Percentiles rank a stretch among this genome's conserved stretches.
Conservation (phyloP, 2,329 filamentous ascomycete genomes). For the Periconia sp. region DNA sequence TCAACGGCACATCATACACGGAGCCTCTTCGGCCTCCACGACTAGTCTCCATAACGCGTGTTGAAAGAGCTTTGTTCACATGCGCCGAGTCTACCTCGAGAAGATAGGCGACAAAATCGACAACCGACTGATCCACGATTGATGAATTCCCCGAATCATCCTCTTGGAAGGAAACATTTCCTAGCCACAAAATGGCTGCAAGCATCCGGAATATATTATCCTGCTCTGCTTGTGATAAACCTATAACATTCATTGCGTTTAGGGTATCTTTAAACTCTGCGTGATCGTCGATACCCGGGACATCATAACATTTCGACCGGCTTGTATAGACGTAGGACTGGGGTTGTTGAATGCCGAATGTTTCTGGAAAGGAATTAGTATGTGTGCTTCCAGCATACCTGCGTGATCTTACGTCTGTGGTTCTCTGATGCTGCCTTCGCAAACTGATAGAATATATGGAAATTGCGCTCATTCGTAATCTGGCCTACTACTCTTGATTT, state of each 20-base stretch:
- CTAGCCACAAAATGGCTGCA: conserved; percentile 87
- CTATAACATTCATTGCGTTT: conserved; percentile 93
- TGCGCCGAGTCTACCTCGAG: conserved; percentile 81
- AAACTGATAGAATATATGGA: conserved; percentile 99
- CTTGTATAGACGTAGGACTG: conserved; percentile 94
- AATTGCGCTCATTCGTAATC: conserved; percentile 93
- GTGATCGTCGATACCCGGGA: conserved; percentile 88
- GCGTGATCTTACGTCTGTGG: conserved; percentile 62
- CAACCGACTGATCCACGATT: conserved; percentile 84
- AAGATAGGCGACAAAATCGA: conserved; percentile 92
- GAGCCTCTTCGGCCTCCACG: conserved; percentile 67
- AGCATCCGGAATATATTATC: conserved; percentile 97
- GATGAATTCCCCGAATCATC: conserved; percentile 86
- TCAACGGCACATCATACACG: conserved; percentile 75
- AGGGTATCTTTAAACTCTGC: conserved; percentile 88
- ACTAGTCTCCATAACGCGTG: conserved; percentile 77
- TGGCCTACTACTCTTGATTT: conserved; percentile 95
- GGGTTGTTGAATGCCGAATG: conserved; percentile 87
- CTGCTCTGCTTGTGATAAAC: conserved; percentile 82
- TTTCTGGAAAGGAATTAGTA: conserved; percentile 52
- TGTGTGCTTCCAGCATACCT: neutral
- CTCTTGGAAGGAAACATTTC: conserved; percentile 89
- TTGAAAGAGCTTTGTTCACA: conserved; percentile 84
- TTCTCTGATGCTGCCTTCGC: conserved; percentile 88
- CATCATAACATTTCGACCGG: conserved; percentile 90